These are phyloP conservation scores for Sequoia sempervirens DNA, from an alignment of 75 land plant species.

Conservation along the genomic window DNA sequence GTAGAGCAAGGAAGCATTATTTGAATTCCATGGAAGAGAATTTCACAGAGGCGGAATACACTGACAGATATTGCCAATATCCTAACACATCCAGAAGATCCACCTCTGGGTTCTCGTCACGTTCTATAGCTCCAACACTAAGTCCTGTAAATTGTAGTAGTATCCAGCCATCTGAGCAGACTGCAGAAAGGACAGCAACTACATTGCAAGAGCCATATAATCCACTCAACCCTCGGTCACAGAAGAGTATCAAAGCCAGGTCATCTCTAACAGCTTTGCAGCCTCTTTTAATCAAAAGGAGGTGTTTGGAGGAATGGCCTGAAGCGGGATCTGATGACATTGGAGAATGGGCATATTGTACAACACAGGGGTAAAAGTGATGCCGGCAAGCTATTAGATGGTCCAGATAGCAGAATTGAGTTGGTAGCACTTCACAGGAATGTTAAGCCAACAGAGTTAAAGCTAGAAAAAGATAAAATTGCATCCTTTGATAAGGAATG, in stretches of 20 bases:
- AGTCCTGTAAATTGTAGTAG: conserved; percentile 3
- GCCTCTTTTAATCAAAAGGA: conserved; percentile 17
- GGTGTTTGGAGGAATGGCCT: conserved; percentile 19
- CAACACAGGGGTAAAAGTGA: conserved; percentile 22
- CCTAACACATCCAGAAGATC: conserved; percentile 16
- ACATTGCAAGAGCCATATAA: neutral
- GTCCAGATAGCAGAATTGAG: conserved; percentile 33
- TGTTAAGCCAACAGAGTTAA: conserved; percentile 22
- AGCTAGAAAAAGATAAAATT: conserved; percentile 20
- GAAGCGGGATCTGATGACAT: conserved; percentile 11
- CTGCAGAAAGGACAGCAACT: neutral
- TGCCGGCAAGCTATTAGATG: neutral
- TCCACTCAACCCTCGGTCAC: conserved; percentile 19
- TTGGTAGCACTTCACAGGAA: conserved; percentile 22
- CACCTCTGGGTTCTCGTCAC: conserved; percentile 16
- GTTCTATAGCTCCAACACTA: conserved; percentile 16
- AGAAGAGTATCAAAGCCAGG: conserved; percentile 6
- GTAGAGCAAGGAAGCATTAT: neutral
- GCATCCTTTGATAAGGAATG: conserved; percentile 29
- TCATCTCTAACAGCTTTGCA: conserved; percentile 17
- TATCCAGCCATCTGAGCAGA: no score
- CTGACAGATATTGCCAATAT: conserved; percentile 2
- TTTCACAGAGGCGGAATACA: conserved; percentile 5
- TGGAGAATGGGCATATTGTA: conserved; percentile 13
- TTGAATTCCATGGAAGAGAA: neutral